Evolutionary conservation across 2,329 filamentous ascomycete species (phyloP).

Genomic region (Penicillium sclerotigenum): DNA sequence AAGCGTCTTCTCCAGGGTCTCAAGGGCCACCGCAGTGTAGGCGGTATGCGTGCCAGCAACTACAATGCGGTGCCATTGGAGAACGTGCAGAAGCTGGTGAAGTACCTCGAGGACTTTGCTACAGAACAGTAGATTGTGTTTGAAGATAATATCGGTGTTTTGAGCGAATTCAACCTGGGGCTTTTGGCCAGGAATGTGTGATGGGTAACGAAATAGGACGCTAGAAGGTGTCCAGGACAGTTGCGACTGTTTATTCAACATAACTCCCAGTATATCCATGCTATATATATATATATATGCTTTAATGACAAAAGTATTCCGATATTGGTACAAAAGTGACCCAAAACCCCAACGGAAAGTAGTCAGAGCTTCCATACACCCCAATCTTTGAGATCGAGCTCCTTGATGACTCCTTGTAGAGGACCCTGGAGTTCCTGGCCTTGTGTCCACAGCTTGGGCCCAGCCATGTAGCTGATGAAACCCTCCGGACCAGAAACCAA

Average conservation of each 20-base stretch:
- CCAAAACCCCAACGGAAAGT: background rate
- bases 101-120: conserved; percentile 55
- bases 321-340: conserved; percentile 14
- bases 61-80: conserved; percentile 74
- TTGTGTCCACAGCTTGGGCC: conserved; percentile 70
- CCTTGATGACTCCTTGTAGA: conserved; percentile 64
- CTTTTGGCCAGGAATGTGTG: conserved; percentile 9
- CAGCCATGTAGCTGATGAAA: conserved; percentile 77
- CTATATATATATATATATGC: conserved; percentile 5
- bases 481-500: conserved; percentile 88
- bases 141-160: conserved; percentile 4
- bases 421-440: conserved; percentile 73
- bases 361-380: conserved; percentile 57
- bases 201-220: conserved; percentile 14
- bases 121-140: conserved; percentile 16
- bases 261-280: conserved; percentile 14
- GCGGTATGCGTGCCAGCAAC: conserved; percentile 80
- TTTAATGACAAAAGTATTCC: conserved; percentile 5
- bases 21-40: conserved; percentile 84
- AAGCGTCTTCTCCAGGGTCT: conserved; percentile 69
- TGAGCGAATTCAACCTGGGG: conserved; percentile 18
- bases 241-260: conserved; percentile 23
- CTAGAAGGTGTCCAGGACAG: conserved; percentile 7
- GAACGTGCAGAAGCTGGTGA: conserved; percentile 42
- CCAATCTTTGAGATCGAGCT: conserved; percentile 58